A percentile compares a stretch with the other conserved stretches of the same genome.
phyloP scores from a whole-genome alignment of 1,139 yeast genomes.

The Groenewaldozyma auringiensis region DNA sequence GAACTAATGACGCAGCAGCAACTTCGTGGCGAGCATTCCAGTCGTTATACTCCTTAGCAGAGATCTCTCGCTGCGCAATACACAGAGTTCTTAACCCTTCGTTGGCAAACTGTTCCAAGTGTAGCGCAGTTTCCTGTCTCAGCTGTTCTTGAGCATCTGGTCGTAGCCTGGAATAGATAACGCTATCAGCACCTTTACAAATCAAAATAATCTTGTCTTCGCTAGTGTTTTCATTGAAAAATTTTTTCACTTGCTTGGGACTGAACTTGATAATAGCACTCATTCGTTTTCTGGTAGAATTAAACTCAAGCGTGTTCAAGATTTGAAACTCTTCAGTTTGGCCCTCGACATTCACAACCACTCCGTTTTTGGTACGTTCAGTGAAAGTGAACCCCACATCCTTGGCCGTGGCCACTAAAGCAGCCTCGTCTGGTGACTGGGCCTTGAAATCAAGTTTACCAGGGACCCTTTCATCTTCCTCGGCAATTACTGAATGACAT shows the following conservation, averaged over 20 bases:
- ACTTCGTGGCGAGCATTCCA: constrained; percentile 68
- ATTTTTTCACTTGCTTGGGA: constrained; percentile 23
- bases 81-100: constrained; percentile 95
- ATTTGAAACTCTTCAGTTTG: constrained; percentile 61
- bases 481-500: constrained; percentile 90
- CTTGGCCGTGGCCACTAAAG: constrained; percentile 86
- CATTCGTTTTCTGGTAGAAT: constrained; percentile 93
- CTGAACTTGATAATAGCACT: constrained; percentile 75
- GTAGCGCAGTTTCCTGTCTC: constrained; percentile 65
- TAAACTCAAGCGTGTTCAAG: constrained; percentile 72
- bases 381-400: constrained; percentile 82
- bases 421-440: constrained; percentile 98
- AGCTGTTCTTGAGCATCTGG: constrained; percentile 47
- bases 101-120: constrained; percentile 87
- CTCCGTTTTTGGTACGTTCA: constrained; percentile 64
- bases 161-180: constrained; percentile 68
- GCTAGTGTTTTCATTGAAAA: constrained; percentile 26
- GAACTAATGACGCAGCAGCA: constrained; percentile 64
- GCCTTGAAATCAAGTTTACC: constrained; percentile 67
- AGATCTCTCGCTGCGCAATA: constrained; percentile 72
- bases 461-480: constrained; percentile 49
- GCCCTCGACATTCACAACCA: constrained; percentile 70
- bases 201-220: constrained; percentile 45
- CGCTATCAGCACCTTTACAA: constrained; percentile 93
- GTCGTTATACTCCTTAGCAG: constrained; percentile 49